These are phyloP conservation scores for Cadophora sp. DNA, from an alignment of 2,329 filamentous ascomycete species.

Conservation along the genomic window DNA sequence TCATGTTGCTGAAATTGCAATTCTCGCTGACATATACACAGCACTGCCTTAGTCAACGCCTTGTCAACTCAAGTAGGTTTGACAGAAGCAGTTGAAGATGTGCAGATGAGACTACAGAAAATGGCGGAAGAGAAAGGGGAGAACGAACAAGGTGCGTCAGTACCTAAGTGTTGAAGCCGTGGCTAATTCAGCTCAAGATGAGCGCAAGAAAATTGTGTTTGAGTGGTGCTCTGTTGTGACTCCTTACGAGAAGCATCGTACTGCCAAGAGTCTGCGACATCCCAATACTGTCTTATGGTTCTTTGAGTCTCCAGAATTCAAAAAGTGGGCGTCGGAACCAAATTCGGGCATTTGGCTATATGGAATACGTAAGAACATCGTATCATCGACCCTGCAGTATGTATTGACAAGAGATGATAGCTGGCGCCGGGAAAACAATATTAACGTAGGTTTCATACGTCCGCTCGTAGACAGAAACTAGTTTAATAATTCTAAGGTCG, in stretches of 20 bases:
- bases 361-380: constrained; percentile 24
- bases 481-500: constrained; percentile 9
- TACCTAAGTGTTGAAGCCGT: not conserved
- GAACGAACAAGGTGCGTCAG: constrained; percentile 20
- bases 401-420: not conserved
- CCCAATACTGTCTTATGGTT: constrained; percentile 25
- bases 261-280: constrained; percentile 23
- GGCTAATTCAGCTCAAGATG: constrained; percentile 1
- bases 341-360: constrained; percentile 28
- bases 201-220: constrained; percentile 17
- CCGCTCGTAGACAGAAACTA: no score
- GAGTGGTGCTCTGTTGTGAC: constrained; percentile 23
- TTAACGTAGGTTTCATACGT: constrained; percentile 15
- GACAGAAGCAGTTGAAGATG: constrained; percentile 17
- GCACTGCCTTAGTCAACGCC: constrained; percentile 22
- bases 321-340: constrained; percentile 16
- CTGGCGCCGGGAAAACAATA: constrained; percentile 27
- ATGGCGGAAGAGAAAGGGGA: constrained; percentile 23
- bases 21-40: not conserved
- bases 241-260: constrained; percentile 25
- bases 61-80: constrained; percentile 17
- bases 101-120: constrained; percentile 19
- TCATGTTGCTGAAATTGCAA: no score
- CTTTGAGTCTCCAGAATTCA: constrained; percentile 21
- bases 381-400: no score